Evolutionary conservation across 176 grass and related monocot species (phyloP).

Genomic region (Saccharum officinarum): DNA sequence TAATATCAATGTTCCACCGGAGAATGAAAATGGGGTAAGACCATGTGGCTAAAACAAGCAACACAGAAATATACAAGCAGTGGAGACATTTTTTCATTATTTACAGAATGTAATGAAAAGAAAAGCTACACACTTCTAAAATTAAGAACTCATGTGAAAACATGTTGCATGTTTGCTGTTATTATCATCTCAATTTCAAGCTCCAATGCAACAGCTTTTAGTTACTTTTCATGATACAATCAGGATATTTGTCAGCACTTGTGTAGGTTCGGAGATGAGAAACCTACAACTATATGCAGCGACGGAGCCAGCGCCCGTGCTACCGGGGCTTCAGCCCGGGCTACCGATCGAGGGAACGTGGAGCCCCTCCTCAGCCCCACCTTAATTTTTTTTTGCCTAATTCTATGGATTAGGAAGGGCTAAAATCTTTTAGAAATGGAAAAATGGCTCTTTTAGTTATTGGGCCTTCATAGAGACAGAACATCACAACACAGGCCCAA

Average conservation of each 20-base stretch:
- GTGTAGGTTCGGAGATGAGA: background rate
- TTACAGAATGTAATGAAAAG: background rate
- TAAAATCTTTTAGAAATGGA: too few species aligned
- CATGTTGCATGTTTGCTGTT: background rate
- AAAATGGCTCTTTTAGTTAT: too few species aligned
- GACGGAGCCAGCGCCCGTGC: too few species aligned
- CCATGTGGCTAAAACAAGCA: background rate
- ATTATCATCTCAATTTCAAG: background rate
- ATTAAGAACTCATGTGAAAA: conserved; percentile 8
- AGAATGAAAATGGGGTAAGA: background rate
- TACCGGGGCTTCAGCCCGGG: too few species aligned
- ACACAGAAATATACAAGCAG: background rate
- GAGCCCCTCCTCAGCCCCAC: too few species aligned
- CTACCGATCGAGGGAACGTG: too few species aligned
- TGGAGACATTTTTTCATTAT: background rate
- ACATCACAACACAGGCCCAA: too few species aligned
- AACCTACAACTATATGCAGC: conserved; percentile 10
- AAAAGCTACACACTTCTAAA: background rate
- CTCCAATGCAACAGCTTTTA: background rate
- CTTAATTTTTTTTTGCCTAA: too few species aligned
- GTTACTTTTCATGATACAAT: background rate
- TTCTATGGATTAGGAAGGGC: too few species aligned
- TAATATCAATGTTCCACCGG: background rate
- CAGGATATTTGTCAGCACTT: background rate
- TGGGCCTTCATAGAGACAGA: too few species aligned